These are phyloP conservation scores for Aspergillus novoparasiticus DNA, from an alignment of 2,329 filamentous ascomycete genomes.

Conservation along the genomic window DNA sequence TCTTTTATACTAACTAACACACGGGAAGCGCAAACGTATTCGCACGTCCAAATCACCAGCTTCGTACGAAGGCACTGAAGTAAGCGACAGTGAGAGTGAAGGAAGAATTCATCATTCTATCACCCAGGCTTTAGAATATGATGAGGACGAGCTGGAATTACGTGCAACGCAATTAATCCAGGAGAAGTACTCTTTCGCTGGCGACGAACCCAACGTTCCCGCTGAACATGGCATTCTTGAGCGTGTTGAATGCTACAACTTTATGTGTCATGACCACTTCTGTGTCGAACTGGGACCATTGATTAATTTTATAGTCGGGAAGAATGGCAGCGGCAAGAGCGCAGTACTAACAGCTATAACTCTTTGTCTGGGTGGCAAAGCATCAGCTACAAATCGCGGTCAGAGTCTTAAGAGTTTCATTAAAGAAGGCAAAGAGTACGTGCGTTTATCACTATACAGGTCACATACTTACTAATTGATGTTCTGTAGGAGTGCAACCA, in stretches of 20 bases:
- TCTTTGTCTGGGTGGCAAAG: slow-evolving; percentile 92
- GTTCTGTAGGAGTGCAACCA: slow-evolving; percentile 53
- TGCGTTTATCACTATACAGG: slow-evolving; percentile 10
- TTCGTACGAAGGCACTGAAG: slow-evolving; percentile 18
- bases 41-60: slow-evolving; percentile 36
- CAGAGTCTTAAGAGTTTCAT: slow-evolving; percentile 87
- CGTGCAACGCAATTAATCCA: slow-evolving; percentile 66
- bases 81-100: slow-evolving; percentile 26
- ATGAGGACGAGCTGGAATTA: slow-evolving; percentile 53
- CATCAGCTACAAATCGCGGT: slow-evolving; percentile 87
- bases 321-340: slow-evolving; percentile 97
- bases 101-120: slow-evolving; percentile 16
- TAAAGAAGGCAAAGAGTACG: slow-evolving; percentile 80
- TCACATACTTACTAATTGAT: slow-evolving; percentile 7
- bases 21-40: slow-evolving; percentile 44
- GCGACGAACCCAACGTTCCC: slow-evolving; percentile 68
- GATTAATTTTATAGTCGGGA: slow-evolving; percentile 97
- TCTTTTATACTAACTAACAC: slow-evolving; percentile 16
- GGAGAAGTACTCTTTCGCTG: slow-evolving; percentile 49
- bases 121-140: slow-evolving; percentile 27
- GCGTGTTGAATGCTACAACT: slow-evolving; percentile 83
- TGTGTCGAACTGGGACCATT: slow-evolving; percentile 84
- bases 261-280: slow-evolving; percentile 91
- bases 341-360: slow-evolving; percentile 91
- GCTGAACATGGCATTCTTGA: slow-evolving; percentile 87